Evolutionary conservation across 2,329 filamentous ascomycete species (phyloP), one percentile per base, ranked within the genome.

Genomic region (Xylariaceae sp.): DNA sequence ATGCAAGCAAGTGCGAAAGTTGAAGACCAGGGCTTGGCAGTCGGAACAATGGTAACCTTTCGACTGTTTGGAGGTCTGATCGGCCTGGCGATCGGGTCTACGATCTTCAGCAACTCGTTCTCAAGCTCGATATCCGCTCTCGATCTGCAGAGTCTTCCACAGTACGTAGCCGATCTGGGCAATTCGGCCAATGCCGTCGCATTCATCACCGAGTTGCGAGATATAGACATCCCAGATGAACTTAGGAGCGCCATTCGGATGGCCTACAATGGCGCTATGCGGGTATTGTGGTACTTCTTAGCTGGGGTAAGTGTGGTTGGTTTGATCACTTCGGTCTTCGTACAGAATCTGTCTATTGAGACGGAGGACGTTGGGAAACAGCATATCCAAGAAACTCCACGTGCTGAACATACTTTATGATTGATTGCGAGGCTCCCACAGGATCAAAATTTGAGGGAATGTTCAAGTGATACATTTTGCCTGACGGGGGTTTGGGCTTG

Each of bases 301-400:
- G 65, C 61, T 1, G 64, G 62, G 0, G 81, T 80, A 5, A 79
- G 66, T 59, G 12, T 69, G 66, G 74, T 85, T 83, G 2, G 82
- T 83, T 51, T 85, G 80, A 47, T 81, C 79, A 0, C 75, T 73
- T 60, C 80, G 85, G 0, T 83, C 83, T 55, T 86, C 83, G 4
- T 86, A 76, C 14, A 80, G 68, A 53, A 79, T 77, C 60, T 87
- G 48, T 82, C 82, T 0, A 87, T 56, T 17, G 87, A 72, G 2
- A 71, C 56, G 55, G 75, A 0, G 68, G 67, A 22, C 72, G 74
- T 0, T 76, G 75, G 14, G 80, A 58, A 21, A 68, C 68, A 0
- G 69, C 64, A 21, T 74, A 71, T 6, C 79, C 68, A 7, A 72
- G 75, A 1, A 67, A 59, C 45, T 84, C 74, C n/a, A n/a, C n/a